Evolutionary conservation across 2,329 filamentous ascomycete genomes (phyloP).

Genomic region (Fusarium graminum): DNA sequence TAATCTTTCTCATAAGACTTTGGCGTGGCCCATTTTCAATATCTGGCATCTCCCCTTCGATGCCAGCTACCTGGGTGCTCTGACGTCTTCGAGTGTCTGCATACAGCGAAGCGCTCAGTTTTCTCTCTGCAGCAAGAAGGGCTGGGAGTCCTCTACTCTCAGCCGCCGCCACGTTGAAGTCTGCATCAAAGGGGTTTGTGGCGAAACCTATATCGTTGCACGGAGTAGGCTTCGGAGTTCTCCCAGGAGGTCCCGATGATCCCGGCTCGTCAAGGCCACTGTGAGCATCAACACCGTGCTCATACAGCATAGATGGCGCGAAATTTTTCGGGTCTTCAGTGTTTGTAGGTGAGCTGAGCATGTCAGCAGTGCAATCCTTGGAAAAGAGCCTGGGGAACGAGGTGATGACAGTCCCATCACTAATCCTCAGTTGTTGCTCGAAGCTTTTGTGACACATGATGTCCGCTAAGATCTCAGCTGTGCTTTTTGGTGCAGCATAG

Average conservation of each 20-base stretch:
- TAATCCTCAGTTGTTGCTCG: constrained; percentile 32
- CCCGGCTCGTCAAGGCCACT: constrained; percentile 23
- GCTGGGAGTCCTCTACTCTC: constrained; percentile 1
- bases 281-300: constrained; percentile 52
- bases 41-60: constrained; percentile 16
- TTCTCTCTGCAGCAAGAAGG: constrained; percentile 28
- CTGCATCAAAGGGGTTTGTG: constrained; percentile 43
- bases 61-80: constrained; percentile 39
- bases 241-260: constrained; percentile 22
- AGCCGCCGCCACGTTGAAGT: not conserved
- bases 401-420: constrained; percentile 48
- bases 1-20: constrained; percentile 49
- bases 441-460: constrained; percentile 38
- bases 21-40: constrained; percentile 38
- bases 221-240: constrained; percentile 24
- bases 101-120: constrained; percentile 44
- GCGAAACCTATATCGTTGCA: constrained; percentile 42
- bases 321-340: constrained; percentile 30
- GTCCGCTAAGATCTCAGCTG: constrained; percentile 38
- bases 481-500: constrained; percentile 36
- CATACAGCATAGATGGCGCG: constrained; percentile 42
- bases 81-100: constrained; percentile 47
- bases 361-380: constrained; percentile 53
- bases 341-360: constrained; percentile 46
- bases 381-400: constrained; percentile 53